Evolutionary conservation across 345 rosid genomes (phyloP), one percentile per base, ranked within the genome.

Genomic region (Citrus glauca): DNA sequence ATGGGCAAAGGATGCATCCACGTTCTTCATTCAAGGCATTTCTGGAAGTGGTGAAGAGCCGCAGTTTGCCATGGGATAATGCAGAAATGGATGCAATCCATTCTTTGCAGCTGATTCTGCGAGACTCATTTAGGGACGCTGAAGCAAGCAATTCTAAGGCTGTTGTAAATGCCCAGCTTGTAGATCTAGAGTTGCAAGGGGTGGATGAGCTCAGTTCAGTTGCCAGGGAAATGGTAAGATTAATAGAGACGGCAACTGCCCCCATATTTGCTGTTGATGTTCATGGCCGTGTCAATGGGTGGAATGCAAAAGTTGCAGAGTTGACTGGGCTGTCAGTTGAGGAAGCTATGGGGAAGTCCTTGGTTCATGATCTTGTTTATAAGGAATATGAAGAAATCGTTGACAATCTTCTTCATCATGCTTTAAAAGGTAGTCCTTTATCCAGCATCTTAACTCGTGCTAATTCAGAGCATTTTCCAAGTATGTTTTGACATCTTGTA

Each of bases 1-100:
- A 94, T 78, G 93, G 98, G 17, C 97, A 89, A 79, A 88, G 97
- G 83, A 97, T 97, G 99, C 93, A 94, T 84, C 99, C 98, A 1
- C 93, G 98, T 64, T 97, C 96, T 40, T 97, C 99, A 19, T 97
- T 97, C 87, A 87, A 93, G 90, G 98, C 98, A 35, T 97, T 97
- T 82, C 87, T 97, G 71, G 99, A 94, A 88, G 99, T 97, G 85
- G 99, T 91, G 57, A 97, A 93, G 88, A 93, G 97, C 74, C 91
- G 94, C 32, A 91, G 99, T 85, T 86, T 88, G 83, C 98, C 94
- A 17, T 93, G 98, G 98, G 99, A 97, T 82, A 88, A 87, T 76
- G 96, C 97, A 22, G 99, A 97, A 87, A 92, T 97, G 98, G 99
- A 97, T 82, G 99, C 98, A 27, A 94, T 97, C 78, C 99, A 94